Percentiles rank a stretch among this genome's conserved stretches.
These are phyloP conservation scores for Ehretia macrophylla DNA, from an alignment of 257 asterid species.

Conservation along the genomic window DNA sequence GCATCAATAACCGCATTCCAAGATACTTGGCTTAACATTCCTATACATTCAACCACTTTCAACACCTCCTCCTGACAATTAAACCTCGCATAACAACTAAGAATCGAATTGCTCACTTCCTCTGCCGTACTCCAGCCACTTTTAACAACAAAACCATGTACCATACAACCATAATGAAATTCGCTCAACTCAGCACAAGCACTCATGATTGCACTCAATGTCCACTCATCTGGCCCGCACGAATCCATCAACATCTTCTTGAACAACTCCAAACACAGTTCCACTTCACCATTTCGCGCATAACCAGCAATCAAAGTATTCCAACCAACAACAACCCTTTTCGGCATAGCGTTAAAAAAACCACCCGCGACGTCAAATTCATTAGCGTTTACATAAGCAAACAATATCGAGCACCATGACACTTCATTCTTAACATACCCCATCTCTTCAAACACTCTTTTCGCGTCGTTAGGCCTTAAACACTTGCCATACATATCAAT, in stretches of 20 bases:
- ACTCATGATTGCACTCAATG: conserved; percentile 55
- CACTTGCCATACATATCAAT: conserved; percentile 81
- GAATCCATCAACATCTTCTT: conserved; percentile 54
- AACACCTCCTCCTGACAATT: conserved; percentile 43
- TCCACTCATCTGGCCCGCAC: conserved; percentile 56
- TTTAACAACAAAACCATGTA: conserved; percentile 44
- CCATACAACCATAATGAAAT: conserved; percentile 29
- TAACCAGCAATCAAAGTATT: conserved; percentile 62
- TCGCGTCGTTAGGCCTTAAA: conserved; percentile 31
- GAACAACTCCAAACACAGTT: conserved; percentile 40
- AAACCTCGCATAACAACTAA: conserved; percentile 46
- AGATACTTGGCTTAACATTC: conserved; percentile 39
- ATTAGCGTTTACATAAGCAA: conserved; percentile 48
- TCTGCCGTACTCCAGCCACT: conserved; percentile 61
- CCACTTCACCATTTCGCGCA: conserved; percentile 39
- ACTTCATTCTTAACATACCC: conserved; percentile 43
- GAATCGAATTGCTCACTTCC: conserved; percentile 64
- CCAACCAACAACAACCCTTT: conserved; percentile 56
- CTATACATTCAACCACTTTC: conserved; percentile 32
- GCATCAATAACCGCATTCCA: conserved; percentile 67
- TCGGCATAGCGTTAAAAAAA: conserved; percentile 52
- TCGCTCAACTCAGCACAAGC: conserved; percentile 44
- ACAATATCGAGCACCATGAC: conserved; percentile 80
- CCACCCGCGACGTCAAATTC: conserved; percentile 30
- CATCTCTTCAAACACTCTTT: conserved; percentile 56